phyloP scores from a whole-genome alignment of 352 stramenopile species.

The Phytophthora sp. region DNA sequence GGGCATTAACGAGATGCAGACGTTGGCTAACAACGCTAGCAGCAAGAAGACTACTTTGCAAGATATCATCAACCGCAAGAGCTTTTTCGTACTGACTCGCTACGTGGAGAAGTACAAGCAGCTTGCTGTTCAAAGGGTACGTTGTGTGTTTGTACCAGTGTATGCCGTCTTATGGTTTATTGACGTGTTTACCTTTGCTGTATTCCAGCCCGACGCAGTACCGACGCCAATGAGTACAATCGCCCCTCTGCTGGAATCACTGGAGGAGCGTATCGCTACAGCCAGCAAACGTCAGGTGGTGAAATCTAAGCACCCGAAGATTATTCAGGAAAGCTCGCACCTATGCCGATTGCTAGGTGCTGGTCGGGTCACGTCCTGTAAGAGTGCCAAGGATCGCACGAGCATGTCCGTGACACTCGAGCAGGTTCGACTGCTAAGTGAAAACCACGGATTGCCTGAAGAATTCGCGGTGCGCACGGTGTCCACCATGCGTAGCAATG shows the following conservation, averaged over 20 bases:
- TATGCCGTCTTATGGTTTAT: not conserved
- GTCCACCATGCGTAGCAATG: conserved; percentile 80
- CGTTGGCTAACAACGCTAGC: conserved; percentile 72
- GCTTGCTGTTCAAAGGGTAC: conserved; percentile 41
- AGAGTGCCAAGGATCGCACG: conserved; percentile 96
- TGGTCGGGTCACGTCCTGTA: conserved; percentile 94
- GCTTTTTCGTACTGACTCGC: conserved; percentile 55
- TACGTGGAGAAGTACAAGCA: conserved; percentile 76
- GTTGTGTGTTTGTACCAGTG: not conserved
- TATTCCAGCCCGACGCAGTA: conserved; percentile 46
- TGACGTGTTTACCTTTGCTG: conserved; percentile 15
- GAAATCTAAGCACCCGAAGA: conserved; percentile 80
- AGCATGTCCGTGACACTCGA: conserved; percentile 96
- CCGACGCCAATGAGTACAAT: conserved; percentile 52
- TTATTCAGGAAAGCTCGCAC: conserved; percentile 70
- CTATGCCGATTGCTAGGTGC: conserved; percentile 87
- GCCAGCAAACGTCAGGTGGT: conserved; percentile 71
- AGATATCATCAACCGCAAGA: conserved; percentile 80
- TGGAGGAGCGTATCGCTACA: conserved; percentile 58
- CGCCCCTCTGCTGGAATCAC: conserved; percentile 43
- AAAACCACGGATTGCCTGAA: conserved; percentile 63
- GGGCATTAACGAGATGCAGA: conserved; percentile 86
- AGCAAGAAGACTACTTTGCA: conserved; percentile 74
- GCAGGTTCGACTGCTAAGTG: conserved; percentile 72
- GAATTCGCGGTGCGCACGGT: conserved; percentile 69